Percentiles rank a stretch among this genome's conserved stretches.
phyloP scores from a whole-genome alignment of 768 basidiomycete species.

The Stropharia rugosoannulata region DNA sequence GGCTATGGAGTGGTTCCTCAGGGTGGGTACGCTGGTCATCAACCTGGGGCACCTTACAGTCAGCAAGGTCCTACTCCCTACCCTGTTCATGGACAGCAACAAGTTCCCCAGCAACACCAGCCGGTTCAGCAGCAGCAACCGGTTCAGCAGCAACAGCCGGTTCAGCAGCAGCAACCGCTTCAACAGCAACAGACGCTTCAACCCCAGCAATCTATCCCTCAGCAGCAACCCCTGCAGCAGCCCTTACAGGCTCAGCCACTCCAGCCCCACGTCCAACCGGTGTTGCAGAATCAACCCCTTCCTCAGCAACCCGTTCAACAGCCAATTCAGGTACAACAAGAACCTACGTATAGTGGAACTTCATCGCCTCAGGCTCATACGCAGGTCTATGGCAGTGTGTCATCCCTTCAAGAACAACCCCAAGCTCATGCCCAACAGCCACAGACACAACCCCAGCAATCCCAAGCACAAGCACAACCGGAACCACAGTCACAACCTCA shows the following conservation, averaged over 20 bases:
- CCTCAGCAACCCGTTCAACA: conserved; percentile 12
- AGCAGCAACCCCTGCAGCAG: conserved; percentile 9
- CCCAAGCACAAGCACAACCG: conserved; percentile 19
- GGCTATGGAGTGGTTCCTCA: conserved; percentile 26
- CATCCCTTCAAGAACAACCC: conserved; percentile 3
- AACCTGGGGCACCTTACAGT: conserved; percentile 32
- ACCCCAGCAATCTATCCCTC: conserved; percentile 5
- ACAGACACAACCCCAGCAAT: conserved; percentile 19
- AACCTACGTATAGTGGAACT: background rate
- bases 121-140: conserved; percentile 13
- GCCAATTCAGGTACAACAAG: conserved; percentile 11
- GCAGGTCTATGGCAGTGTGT: background rate
- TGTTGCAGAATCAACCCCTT: conserved; percentile 5
- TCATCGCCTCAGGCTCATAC: conserved; percentile 14
- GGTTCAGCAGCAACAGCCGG: conserved; percentile 8
- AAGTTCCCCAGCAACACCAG: conserved; percentile 8
- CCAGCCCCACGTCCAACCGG: conserved; percentile 14
- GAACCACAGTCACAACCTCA: conserved; percentile 21
- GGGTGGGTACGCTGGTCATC: conserved; percentile 31
- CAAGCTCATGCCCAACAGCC: conserved; percentile 15
- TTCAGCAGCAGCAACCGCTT: conserved; percentile 11
- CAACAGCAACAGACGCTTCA: conserved; percentile 13
- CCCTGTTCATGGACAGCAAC: conserved; percentile 28
- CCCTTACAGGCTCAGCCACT: conserved; percentile 10
- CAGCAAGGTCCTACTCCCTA: conserved; percentile 39